Evolutionary conservation across 208 protist species (phyloP), one percentile per base, ranked within the genome.

Genomic region (Leishmania major): DNA sequence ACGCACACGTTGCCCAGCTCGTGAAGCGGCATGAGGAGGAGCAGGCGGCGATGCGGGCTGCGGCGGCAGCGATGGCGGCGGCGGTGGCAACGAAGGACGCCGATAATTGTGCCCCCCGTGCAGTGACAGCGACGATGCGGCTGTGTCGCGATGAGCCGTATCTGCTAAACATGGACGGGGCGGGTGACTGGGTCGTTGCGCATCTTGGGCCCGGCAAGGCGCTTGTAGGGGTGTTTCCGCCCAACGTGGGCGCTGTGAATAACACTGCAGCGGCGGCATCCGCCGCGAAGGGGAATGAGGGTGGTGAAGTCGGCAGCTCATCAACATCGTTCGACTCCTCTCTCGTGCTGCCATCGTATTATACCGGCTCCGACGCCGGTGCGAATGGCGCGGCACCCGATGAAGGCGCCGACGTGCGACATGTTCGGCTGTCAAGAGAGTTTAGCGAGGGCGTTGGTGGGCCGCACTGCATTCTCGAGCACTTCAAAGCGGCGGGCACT

Each of bases 161-260:
- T 76, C 37, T 97, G 78, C 80, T 97, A 37, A 96, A 97, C 79
- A 80, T 96, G 49, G 90, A 94, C 79, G 92, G 90, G 28, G 85
- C 86, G 35, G 92, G 92, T 5, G 87, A 94, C 62, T 97, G 92
- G 92, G 86, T 97, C 0, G 79, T 92, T 11, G 91, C 89, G 7
- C 84, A 95, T 71, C 77, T 96, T 62, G 81, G 82, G 10, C 72
- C 76, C 1, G 79, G 59, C 3, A 40, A 80, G 28, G 92, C 88
- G 11, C 88, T 80, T 67, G 77, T 96, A 0, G 92, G 91, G 45
- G 83, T 77, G 15, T 83, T 82, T 57, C 45, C 53, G 75, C 25
- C 6, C n/a, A 10, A 47, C 7, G 1, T 8, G 3, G 15, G 10
- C 40, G 57, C 19, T 10, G 37, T 10, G 3, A 31, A 40, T 25